Conservation (phyloP, 805 yeast genomes). For the Vanderwaltozyma polyspora region DNA sequence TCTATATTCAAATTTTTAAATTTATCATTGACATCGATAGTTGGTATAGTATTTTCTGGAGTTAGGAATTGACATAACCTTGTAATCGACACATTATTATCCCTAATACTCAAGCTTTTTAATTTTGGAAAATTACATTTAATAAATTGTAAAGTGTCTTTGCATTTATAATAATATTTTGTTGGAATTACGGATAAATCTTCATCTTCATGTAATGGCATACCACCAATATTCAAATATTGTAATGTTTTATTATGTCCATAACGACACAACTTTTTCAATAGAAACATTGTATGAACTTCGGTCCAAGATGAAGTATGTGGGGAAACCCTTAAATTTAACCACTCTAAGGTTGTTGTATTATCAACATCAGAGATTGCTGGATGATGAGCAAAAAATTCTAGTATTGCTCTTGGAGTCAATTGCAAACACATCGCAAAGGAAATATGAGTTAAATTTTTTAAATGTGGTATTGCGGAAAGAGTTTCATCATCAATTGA, state of each 20-base stretch:
- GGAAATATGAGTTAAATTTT: slow-evolving; percentile 64
- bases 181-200: slow-evolving; percentile 11
- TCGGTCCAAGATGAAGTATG: slow-evolving; percentile 48
- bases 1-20: neutral
- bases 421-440: slow-evolving; percentile 53
- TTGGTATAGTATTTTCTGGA: slow-evolving; percentile 6
- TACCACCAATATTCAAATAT: slow-evolving; percentile 53
- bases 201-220: slow-evolving; percentile 38
- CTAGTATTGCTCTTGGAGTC: slow-evolving; percentile 59
- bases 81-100: slow-evolving; percentile 26
- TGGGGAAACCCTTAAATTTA: slow-evolving; percentile 52
- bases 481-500: slow-evolving; percentile 57
- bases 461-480: slow-evolving; percentile 41
- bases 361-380: slow-evolving; percentile 33
- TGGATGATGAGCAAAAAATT: slow-evolving; percentile 63
- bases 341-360: slow-evolving; percentile 46
- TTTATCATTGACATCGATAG: neutral
- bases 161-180: slow-evolving; percentile 21
- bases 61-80: slow-evolving; percentile 27
- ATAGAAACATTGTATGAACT: slow-evolving; percentile 37
- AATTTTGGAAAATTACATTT: slow-evolving; percentile 31
- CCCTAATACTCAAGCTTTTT: slow-evolving; percentile 28
- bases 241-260: slow-evolving; percentile 28
- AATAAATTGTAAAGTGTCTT: slow-evolving; percentile 28
- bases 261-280: slow-evolving; percentile 30